Evolutionary conservation across 2,329 filamentous ascomycete species (phyloP), one percentile per base, ranked within the genome.

Genomic region (Teratosphaeriaceae sp.): DNA sequence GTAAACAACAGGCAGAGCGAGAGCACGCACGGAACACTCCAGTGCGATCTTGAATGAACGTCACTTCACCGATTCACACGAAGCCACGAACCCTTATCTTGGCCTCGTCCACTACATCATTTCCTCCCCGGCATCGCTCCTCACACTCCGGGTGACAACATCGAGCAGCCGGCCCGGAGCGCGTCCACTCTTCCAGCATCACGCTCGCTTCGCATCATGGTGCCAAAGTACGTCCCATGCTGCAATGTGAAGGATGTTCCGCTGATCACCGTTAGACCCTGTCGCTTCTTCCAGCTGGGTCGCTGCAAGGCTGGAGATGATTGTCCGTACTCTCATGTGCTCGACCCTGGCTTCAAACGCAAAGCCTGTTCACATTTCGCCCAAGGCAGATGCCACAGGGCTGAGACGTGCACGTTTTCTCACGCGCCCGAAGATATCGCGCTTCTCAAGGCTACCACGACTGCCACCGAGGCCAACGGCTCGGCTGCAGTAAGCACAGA

Each of bases 381-480:
- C 11, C 39, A 40, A 29, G 41, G 44, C 3, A 31, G 18, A 12
- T 52, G 50, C 36, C 18, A 15, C 11, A 30, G 23, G 8, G 49
- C 45, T 8, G 31, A 40, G 3, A 29, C 35, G 1, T 53, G 51
- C 49, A 44, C 11, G 8, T 53, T 35, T 38, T 47, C 42, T 2
- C 53, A 56, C 38, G 19, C 21, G 12, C 11, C 11, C 5, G 21
- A 38, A 4, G 43, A 48, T 21, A 30, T 39, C 9, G 38, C 35
- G 5, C 12, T 15, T 20, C 38, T 15, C 13, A 31, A 12, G 5
- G n/a, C 27, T 13, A 15, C 24, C 16, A 7, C 3, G 9, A 15
- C 20, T 15, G 42, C 6, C 6, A 5, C 5, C 9, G 3, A 5
- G 5, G 11, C 7, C 19, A 9, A n/a, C 13, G 18, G 20, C 19